phyloP scores from a whole-genome alignment of 164 flowering plant genomes.

The Kalanchoe fedtschenkoi region DNA sequence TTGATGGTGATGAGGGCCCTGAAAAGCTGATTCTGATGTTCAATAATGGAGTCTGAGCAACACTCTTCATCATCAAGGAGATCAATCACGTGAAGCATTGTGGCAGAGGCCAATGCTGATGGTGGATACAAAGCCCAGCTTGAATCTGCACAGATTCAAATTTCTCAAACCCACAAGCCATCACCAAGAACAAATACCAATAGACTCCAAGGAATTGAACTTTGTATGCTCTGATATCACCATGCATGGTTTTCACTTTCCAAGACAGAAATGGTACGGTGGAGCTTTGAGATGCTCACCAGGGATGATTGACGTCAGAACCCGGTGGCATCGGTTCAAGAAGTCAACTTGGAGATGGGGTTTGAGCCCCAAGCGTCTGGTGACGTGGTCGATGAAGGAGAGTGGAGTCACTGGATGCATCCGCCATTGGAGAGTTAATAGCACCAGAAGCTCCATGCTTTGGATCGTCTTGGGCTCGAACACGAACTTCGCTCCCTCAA shows the following conservation, averaged over 20 bases:
- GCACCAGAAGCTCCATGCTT: constrained; percentile 69
- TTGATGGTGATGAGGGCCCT: constrained; percentile 28
- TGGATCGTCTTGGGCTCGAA: constrained; percentile 57
- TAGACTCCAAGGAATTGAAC: not conserved
- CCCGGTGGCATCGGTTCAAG: constrained; percentile 27
- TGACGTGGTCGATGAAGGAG: constrained; percentile 48
- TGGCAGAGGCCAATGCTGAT: constrained; percentile 36
- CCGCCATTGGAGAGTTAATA: constrained; percentile 55
- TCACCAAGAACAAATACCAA: not conserved
- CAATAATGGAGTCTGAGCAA: constrained; percentile 15
- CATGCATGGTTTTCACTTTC: too few species aligned
- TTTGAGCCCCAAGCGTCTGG: constrained; percentile 41
- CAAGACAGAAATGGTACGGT: too few species aligned
- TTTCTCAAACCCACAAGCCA: not conserved
- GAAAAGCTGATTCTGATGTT: constrained; percentile 29
- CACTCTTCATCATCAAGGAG: constrained; percentile 13
- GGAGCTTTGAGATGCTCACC: constrained; percentile 20
- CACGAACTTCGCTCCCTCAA: constrained; percentile 25
- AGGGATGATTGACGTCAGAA: constrained; percentile 31
- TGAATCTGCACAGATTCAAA: constrained; percentile 19
- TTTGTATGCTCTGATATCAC: not conserved
- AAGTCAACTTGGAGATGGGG: constrained; percentile 36
- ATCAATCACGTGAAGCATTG: constrained; percentile 35
- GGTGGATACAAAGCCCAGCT: constrained; percentile 29
- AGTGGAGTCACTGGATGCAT: constrained; percentile 65